Percentiles rank a stretch among this genome's conserved stretches.
Evolutionary conservation across 1,284 basidiomycete species (phyloP).

Genomic region (Jaminaea rosea): DNA sequence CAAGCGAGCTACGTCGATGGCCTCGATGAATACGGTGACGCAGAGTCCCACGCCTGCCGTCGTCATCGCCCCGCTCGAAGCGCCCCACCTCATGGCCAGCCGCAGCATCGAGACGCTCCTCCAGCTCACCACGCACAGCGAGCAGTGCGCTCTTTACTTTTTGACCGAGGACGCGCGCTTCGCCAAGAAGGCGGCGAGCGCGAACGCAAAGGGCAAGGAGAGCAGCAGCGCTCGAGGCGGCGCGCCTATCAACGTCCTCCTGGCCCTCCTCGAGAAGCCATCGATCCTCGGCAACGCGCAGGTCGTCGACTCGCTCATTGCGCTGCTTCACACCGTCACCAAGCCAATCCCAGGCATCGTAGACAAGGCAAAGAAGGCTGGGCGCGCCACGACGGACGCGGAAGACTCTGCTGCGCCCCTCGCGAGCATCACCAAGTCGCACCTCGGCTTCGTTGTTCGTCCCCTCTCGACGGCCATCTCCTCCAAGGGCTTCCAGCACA

Average conservation of each 20-base stretch:
- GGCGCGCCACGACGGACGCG: neutral
- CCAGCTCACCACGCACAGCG: conserved; percentile 31
- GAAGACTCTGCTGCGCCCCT: conserved; percentile 1
- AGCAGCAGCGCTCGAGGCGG: conserved; percentile 17
- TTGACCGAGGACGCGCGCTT: conserved; percentile 36
- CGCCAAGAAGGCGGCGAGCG: conserved; percentile 21
- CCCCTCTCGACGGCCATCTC: conserved; percentile 39
- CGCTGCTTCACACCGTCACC: conserved; percentile 38
- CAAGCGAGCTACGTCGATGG: conserved; percentile 2
- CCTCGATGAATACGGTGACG: neutral
- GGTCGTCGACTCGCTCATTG: conserved; percentile 39
- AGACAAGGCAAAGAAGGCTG: conserved; percentile 8
- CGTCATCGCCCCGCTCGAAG: conserved; percentile 34
- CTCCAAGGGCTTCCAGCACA: conserved; percentile 44
- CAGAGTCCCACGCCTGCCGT: conserved; percentile 17
- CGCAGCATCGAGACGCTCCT: conserved; percentile 41
- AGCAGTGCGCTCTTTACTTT: conserved; percentile 38
- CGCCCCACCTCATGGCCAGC: conserved; percentile 42
- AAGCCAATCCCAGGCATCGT: conserved; percentile 25
- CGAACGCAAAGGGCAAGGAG: conserved; percentile 34
- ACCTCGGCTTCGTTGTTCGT: conserved; percentile 34
- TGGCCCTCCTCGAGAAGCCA: conserved; percentile 36
- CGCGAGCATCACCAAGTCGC: conserved; percentile 24
- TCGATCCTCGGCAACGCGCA: conserved; percentile 36
- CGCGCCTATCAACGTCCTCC: conserved; percentile 36